Conservation (phyloP, 768 basidiomycete genomes). For the Lactarius sanguifluus region DNA sequence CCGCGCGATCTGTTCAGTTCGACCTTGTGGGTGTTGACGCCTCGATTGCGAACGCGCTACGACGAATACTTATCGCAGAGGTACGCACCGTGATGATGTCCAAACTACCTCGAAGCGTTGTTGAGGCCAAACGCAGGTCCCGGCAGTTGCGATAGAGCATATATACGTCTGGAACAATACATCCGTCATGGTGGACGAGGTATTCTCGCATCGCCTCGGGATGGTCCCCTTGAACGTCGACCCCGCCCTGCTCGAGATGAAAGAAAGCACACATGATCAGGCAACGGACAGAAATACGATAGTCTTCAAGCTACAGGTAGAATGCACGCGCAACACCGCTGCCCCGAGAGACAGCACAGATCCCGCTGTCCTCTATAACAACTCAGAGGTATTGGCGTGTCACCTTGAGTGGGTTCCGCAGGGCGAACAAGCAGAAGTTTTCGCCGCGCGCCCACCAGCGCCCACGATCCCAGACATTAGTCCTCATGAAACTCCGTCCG, state of each 20-base stretch:
- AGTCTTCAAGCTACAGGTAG: constrained; percentile 72
- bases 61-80: constrained; percentile 92
- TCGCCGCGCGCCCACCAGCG: constrained; percentile 52
- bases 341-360: constrained; percentile 45
- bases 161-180: constrained; percentile 96
- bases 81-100: constrained; percentile 43
- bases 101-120: not conserved
- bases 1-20: constrained; percentile 85
- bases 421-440: constrained; percentile 72
- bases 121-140: constrained; percentile 55
- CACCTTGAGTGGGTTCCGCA: constrained; percentile 77
- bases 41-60: constrained; percentile 91
- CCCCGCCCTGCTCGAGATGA: constrained; percentile 67
- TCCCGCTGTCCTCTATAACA: constrained; percentile 53
- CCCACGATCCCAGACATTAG: constrained; percentile 83
- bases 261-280: constrained; percentile 48
- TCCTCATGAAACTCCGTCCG: constrained; percentile 87
- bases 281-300: constrained; percentile 90
- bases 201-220: constrained; percentile 89
- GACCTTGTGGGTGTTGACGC: constrained; percentile 96
- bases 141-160: constrained; percentile 85
- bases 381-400: constrained; percentile 65
- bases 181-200: constrained; percentile 89
- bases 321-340: constrained; percentile 64
- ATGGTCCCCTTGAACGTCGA: constrained; percentile 88